A percentile compares a stretch with the other conserved stretches of the same genome.
These are phyloP conservation scores for Pseudocercospora fijiensis DNA, from an alignment of 2,329 filamentous ascomycete genomes.

Conservation along the genomic window DNA sequence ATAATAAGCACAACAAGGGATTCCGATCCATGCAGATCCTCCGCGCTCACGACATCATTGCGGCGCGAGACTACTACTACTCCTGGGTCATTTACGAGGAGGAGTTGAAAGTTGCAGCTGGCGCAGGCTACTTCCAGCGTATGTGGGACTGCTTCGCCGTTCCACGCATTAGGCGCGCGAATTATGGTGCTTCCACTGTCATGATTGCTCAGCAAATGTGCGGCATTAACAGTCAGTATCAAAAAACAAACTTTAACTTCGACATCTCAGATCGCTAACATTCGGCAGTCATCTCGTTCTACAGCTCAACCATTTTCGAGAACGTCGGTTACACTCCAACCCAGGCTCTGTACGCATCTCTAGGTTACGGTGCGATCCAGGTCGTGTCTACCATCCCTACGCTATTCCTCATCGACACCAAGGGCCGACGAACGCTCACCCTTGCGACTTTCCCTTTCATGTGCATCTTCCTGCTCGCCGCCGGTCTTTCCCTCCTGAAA, in stretches of 20 bases:
- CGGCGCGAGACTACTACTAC: constrained; percentile 58
- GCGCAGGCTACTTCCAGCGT: constrained; percentile 45
- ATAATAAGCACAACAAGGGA: constrained; percentile 47
- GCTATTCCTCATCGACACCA: constrained; percentile 49
- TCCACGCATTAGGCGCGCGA: constrained; percentile 49
- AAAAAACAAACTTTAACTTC: no score
- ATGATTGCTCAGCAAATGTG: constrained; percentile 42
- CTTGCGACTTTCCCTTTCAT: constrained; percentile 48
- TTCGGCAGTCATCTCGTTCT: constrained; percentile 40
- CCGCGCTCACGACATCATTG: constrained; percentile 53
- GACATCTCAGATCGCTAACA: constrained; percentile 4
- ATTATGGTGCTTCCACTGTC: constrained; percentile 36
- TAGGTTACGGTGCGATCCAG: constrained; percentile 49
- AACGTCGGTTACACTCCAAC: constrained; percentile 39
- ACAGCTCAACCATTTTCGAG: constrained; percentile 41
- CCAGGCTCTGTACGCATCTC: constrained; percentile 43
- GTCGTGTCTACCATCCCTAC: constrained; percentile 49
- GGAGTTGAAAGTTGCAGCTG: constrained; percentile 38
- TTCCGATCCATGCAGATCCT: constrained; percentile 52
- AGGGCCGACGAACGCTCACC: constrained; percentile 45
- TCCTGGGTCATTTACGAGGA: constrained; percentile 40
- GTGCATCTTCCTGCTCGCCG: constrained; percentile 52
- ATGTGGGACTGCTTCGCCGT: constrained; percentile 52
- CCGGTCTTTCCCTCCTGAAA: constrained; percentile 45
- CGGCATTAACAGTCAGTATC: constrained; percentile 36